A percentile compares a stretch with the other conserved stretches of the same genome.
phyloP scores from a whole-genome alignment of 1,284 basidiomycete genomes.

The Sporisorium exsertum region DNA sequence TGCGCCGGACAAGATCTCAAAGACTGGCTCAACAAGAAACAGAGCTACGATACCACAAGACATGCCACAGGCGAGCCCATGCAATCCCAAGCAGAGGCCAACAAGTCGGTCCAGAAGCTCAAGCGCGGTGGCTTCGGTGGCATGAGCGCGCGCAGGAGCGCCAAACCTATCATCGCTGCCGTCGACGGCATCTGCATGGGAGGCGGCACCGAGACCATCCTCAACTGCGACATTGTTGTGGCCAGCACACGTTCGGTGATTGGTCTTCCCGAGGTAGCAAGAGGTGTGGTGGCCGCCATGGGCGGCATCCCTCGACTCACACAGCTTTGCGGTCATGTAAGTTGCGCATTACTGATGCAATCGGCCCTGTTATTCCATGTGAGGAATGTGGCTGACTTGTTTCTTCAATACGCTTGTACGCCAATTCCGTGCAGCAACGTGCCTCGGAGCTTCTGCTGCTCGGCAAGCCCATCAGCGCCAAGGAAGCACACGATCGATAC shows the following conservation, averaged over 20 bases:
- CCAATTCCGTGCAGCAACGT: conserved; percentile 71
- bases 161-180: conserved; percentile 84
- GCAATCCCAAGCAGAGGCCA: conserved; percentile 38
- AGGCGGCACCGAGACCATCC: conserved; percentile 81
- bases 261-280: conserved; percentile 82
- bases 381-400: background rate
- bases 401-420: background rate
- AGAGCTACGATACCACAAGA: conserved; percentile 20
- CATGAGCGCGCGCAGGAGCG: conserved; percentile 75
- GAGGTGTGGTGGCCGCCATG: conserved; percentile 80
- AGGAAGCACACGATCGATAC: conserved; percentile 78
- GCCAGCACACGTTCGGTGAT: conserved; percentile 79
- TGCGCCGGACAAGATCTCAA: conserved; percentile 74
- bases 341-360: conserved; percentile 1
- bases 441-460: conserved; percentile 82
- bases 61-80: conserved; percentile 40
- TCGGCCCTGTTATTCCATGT: background rate
- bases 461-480: conserved; percentile 77
- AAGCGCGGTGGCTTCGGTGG: conserved; percentile 79
- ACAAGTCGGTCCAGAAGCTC: conserved; percentile 28
- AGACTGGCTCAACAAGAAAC: conserved; percentile 49
- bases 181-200: conserved; percentile 84
- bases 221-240: conserved; percentile 87
- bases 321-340: conserved; percentile 56
- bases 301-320: conserved; percentile 75